Percentiles rank a stretch among this genome's conserved stretches.
phyloP scores from a whole-genome alignment of 768 basidiomycete species.

The Suillus spraguei region DNA sequence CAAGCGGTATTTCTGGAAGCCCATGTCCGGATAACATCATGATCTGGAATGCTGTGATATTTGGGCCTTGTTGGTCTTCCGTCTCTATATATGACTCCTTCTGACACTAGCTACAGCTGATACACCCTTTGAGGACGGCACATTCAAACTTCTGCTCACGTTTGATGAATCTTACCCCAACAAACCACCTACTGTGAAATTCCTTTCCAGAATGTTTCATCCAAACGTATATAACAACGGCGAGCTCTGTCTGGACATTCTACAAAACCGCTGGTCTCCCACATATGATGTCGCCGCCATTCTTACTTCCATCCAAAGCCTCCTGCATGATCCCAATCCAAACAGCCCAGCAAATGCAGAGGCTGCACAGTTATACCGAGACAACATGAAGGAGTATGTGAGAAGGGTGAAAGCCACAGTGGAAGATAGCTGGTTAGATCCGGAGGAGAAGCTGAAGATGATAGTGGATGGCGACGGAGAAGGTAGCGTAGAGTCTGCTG shows the following conservation, averaged over 20 bases:
- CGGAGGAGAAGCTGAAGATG: slow-evolving; percentile 65
- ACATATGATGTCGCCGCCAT: slow-evolving; percentile 99
- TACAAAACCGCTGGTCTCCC: slow-evolving; percentile 98
- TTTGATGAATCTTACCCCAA: slow-evolving; percentile 99
- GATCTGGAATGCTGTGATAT: slow-evolving; percentile 99
- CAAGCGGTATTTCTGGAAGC: slow-evolving; percentile 94
- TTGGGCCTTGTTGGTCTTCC: slow-evolving; percentile 84
- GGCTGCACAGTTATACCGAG: slow-evolving; percentile 93
- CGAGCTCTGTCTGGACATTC: slow-evolving; percentile 96
- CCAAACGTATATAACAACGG: slow-evolving; percentile 99
- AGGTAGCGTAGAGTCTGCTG: neutral
- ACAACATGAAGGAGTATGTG: slow-evolving; percentile 99
- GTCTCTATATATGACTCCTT: neutral
- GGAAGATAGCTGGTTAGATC: slow-evolving; percentile 93
- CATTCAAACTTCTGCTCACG: slow-evolving; percentile 92
- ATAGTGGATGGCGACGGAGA: slow-evolving; percentile 35
- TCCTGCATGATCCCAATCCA: slow-evolving; percentile 97
- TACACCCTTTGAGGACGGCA: slow-evolving; percentile 99
- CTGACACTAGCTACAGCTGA: slow-evolving; percentile 59
- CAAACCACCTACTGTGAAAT: slow-evolving; percentile 97
- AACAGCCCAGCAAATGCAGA: slow-evolving; percentile 99
- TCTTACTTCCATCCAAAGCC: slow-evolving; percentile 92
- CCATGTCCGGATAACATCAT: slow-evolving; percentile 99
- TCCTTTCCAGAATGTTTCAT: slow-evolving; percentile 98
- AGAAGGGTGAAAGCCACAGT: slow-evolving; percentile 91